Conservation (phyloP, 805 yeast genomes). For the Starmerella stigmatis region DNA sequence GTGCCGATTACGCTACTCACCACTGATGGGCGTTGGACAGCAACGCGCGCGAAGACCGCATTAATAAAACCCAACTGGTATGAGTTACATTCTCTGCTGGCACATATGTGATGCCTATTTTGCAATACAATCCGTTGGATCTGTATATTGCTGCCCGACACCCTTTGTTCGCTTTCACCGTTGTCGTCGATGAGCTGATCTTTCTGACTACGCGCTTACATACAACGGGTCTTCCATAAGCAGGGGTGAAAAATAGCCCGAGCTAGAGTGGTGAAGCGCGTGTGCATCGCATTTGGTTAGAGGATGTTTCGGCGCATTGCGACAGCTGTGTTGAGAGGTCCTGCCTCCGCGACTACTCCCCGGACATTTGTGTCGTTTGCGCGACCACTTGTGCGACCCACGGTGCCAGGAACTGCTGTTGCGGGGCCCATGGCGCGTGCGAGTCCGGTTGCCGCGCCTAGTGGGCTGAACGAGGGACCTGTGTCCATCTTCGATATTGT, state of each 20-base stretch:
- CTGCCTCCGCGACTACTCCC: background rate
- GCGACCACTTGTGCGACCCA: constrained; percentile 17
- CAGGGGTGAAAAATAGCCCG: background rate
- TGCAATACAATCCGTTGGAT: too few species aligned
- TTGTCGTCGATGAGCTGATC: too few species aligned
- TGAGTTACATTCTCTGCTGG: too few species aligned
- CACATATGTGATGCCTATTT: too few species aligned
- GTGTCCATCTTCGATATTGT: constrained; percentile 13
- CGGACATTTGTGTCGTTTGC: constrained; percentile 19
- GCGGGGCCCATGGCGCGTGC: background rate
- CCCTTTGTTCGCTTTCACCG: too few species aligned
- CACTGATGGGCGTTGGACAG: too few species aligned
- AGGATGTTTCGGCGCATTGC: background rate
- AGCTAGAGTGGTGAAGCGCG: background rate
- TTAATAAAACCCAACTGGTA: too few species aligned
- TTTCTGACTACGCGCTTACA: too few species aligned
- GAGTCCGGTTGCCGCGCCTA: background rate
- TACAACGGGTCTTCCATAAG: background rate
- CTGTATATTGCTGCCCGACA: too few species aligned
- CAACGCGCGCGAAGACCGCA: too few species aligned
- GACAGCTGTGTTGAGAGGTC: background rate
- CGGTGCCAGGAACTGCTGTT: background rate
- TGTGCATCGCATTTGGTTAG: background rate
- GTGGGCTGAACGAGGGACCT: constrained; percentile 6
- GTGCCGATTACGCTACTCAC: too few species aligned